Base-by-base conservation (phyloP, 768 basidiomycete species). In the Boletus patriciae region DNA sequence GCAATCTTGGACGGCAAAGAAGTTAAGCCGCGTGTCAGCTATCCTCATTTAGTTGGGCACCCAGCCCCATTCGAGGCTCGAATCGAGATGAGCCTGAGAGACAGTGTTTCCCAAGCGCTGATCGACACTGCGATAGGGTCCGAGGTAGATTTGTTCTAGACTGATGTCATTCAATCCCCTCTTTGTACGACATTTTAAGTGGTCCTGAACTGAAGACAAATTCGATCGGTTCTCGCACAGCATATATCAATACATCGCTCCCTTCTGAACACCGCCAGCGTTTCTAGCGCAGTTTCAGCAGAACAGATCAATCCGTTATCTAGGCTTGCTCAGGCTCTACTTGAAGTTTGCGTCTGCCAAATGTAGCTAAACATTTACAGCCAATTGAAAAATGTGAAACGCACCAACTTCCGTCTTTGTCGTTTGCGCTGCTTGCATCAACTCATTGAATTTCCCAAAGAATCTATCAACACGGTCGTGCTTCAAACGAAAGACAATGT, bases 401-500 rank as follows among this genome's bases (percentile, higher is more conserved):
- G 5, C 31, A 43, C 50, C 19, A 33, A 5, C 2, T 43, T 23
- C 50, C 11, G 16, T 13, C 19, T 46, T 46, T 23, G 12, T 19
- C 15, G n/a, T 41, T 40, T 21, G 37, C 46, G 21, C 52, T 21
- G 36, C 37, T 21, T 34, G n/a, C 45, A 54, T 38, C 19, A 46
- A 9, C 23, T 46, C 52, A 2, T 46, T 45, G 52, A 46, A 54
- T 31, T 46, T 46, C 13, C 2, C 23, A 45, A 45, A 54, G 41
- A 54, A 54, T 33, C 16, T 21, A 18, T 46, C 23, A 6, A 54
- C 45, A 13, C 45, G 52, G n/a, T 54, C 45, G 8, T 46, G 44
- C 6, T 46, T 54, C 45, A 54, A 18, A 5, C 52, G 52, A n/a
- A 54, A 54, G 16, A 54, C 52, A 6, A 54, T 10, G 12, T 54